A percentile compares a stretch with the other conserved stretches of the same genome.
These are phyloP conservation scores for Arabidopsis arenosa DNA, from an alignment of 345 rosid genomes.

Conservation along the genomic window DNA sequence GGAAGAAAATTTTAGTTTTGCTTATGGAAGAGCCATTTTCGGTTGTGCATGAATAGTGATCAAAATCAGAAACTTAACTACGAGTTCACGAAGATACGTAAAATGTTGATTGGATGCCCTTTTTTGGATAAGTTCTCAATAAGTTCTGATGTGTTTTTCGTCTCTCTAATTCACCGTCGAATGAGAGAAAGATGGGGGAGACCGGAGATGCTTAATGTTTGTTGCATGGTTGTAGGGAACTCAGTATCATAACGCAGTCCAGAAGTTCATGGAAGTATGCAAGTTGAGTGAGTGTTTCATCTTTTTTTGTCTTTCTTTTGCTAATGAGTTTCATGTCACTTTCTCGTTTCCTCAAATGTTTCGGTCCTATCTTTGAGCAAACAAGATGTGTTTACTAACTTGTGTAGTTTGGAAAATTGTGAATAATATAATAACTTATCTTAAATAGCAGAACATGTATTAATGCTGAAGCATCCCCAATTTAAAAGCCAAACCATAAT, in stretches of 20 bases:
- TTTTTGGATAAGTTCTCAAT: no score
- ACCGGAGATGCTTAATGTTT: conserved; percentile 16
- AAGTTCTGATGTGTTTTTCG: neutral
- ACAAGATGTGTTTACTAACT: conserved; percentile 27
- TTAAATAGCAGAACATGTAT: no score
- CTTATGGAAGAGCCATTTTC: no score
- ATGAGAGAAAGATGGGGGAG: no score
- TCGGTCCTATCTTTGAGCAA: conserved; percentile 21
- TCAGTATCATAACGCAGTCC: conserved; percentile 89
- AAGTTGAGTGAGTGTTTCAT: conserved; percentile 63
- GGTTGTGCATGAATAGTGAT: no score
- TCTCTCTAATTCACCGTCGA: neutral
- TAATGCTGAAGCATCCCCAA: no score
- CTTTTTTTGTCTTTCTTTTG: neutral
- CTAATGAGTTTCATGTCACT: conserved; percentile 24
- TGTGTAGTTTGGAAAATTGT: neutral
- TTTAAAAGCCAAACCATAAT: no score
- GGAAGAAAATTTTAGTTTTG: no score
- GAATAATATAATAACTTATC: no score
- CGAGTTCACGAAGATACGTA: no score
- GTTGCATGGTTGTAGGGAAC: conserved; percentile 67
- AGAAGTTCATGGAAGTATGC: conserved; percentile 81
- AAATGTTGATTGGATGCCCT: no score
- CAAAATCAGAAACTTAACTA: no score
- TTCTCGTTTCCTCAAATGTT: conserved; percentile 17